Base-by-base conservation (phyloP, 2,329 filamentous ascomycete genomes). In the Ramichloridium luteum region DNA sequence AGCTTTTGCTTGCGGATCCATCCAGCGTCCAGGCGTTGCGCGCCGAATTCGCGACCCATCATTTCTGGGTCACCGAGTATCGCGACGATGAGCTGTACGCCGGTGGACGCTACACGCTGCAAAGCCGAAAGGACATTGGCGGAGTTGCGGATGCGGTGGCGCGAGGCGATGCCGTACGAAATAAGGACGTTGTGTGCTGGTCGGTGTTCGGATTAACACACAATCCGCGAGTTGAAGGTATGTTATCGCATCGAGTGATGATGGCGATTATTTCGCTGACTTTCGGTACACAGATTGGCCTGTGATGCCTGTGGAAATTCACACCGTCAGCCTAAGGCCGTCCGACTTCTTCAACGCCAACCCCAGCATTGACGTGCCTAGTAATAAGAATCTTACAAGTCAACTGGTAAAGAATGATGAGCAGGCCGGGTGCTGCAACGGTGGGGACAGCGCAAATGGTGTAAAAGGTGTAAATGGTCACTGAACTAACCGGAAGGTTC, bases 1-100 rank as follows among this genome's bases (percentile, higher is more conserved):
- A 70, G 39, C 64, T 66, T 45, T 47, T 71, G 1, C 55, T 71
- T 10, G 62, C 66, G 0, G 48, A 58, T 10, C 57, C 58, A 2
- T 55, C 58, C 4, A 62, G 56, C 6, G 57, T 65, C 22, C 61
- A 67, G 25, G 39, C 51, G 1, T 54, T 61, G 39, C 58, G 67
- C 4, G 64, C 66, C 0, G 50, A 57, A 2, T 70, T 71, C 43
- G 59, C 64, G 0, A 53, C 62, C 12, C 62, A 68, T 38, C 62
- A 67, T 14, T 57, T 72, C 16, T 72, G 66, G 64, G 64, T 70
- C 1, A 70, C 67, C 3, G 62, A 62, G 41, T 67, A 70, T 45
- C 51, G 51, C 6, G 67, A 71, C 26, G 55, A 64, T 36, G 67
- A 72, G 46, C 47, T 67, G 13, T 70, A 59, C 38, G 64, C 67